A percentile compares a stretch with the other conserved stretches of the same genome.
Conservation (phyloP, 169 alveolate species). For the Babesia bovis region DNA sequence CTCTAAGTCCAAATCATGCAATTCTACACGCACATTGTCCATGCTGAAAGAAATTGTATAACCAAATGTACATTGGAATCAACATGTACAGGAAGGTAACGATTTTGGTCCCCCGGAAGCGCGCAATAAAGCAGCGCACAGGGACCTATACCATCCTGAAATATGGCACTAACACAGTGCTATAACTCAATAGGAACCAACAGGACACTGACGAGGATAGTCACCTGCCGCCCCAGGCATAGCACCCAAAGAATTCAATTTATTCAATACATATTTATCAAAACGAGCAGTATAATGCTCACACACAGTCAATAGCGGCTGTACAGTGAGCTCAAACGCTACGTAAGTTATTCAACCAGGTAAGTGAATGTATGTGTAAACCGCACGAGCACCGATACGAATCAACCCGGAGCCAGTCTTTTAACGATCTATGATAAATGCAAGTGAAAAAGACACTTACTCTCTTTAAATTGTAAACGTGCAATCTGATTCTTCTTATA, state of each 20-base stretch:
- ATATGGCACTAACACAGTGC: background rate
- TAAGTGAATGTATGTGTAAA: slow-evolving; percentile 20
- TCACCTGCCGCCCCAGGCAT: slow-evolving; percentile 44
- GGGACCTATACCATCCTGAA: background rate
- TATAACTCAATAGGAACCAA: background rate
- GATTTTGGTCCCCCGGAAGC: background rate
- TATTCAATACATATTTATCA: slow-evolving; percentile 1
- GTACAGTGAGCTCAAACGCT: background rate
- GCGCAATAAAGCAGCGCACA: slow-evolving; percentile 14
- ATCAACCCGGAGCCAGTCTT: background rate
- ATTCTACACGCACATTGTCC: slow-evolving; percentile 18
- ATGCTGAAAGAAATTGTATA: background rate
- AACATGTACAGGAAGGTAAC: background rate
- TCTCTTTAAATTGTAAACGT: too few relatives aligned
- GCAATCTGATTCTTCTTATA: too few relatives aligned
- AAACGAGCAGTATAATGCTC: background rate
- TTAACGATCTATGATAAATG: too few relatives aligned
- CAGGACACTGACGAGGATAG: slow-evolving; percentile 23
- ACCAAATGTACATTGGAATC: background rate
- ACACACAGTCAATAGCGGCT: slow-evolving; percentile 7
- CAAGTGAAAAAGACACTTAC: too few relatives aligned
- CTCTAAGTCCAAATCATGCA: slow-evolving; percentile 26
- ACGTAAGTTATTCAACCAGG: background rate
- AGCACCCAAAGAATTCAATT: background rate
- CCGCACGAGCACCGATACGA: background rate